phyloP scores from a whole-genome alignment of 1,139 yeast species.

The Saccharomyces hybrid region DNA sequence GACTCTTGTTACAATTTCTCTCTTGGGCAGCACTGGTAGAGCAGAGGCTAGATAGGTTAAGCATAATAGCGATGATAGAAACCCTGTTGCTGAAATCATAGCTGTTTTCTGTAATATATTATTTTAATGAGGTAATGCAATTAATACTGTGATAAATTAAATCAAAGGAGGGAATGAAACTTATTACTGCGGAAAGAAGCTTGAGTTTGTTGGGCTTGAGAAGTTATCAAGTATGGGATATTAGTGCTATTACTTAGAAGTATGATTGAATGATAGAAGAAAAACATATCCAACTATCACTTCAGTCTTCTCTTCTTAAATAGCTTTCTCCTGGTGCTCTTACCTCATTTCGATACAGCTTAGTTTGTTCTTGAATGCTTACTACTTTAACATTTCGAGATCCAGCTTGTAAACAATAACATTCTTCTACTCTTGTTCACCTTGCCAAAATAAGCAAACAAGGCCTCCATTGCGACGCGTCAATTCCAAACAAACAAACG shows the following conservation, averaged over 20 bases:
- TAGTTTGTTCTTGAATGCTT: not conserved
- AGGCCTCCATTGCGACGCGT: not conserved
- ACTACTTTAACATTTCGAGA: not conserved
- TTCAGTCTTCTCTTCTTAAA: not conserved
- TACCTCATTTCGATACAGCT: not conserved
- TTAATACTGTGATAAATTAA: not conserved
- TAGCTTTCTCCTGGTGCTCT: not conserved
- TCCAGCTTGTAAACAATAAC: conserved; percentile 1
- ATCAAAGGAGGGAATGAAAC: not conserved
- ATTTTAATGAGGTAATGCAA: not conserved
- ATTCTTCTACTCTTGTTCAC: not conserved
- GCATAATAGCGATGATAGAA: conserved; percentile 3
- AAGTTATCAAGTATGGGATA: no score
- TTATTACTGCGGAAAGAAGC: not conserved
- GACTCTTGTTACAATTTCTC: conserved; percentile 45
- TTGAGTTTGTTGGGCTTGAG: no score
- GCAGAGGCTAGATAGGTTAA: conserved; percentile 10
- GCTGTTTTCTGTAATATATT: not conserved
- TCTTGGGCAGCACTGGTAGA: conserved; percentile 29
- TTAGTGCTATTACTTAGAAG: not conserved
- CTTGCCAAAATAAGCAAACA: not conserved
- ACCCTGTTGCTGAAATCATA: not conserved
- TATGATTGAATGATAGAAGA: not conserved
- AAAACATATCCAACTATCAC: not conserved
- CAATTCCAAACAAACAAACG: not conserved